A percentile compares a stretch with the other conserved stretches of the same genome.
These are phyloP conservation scores for Orbilia javanica DNA, from an alignment of 2,329 filamentous ascomycete genomes.

Conservation along the genomic window DNA sequence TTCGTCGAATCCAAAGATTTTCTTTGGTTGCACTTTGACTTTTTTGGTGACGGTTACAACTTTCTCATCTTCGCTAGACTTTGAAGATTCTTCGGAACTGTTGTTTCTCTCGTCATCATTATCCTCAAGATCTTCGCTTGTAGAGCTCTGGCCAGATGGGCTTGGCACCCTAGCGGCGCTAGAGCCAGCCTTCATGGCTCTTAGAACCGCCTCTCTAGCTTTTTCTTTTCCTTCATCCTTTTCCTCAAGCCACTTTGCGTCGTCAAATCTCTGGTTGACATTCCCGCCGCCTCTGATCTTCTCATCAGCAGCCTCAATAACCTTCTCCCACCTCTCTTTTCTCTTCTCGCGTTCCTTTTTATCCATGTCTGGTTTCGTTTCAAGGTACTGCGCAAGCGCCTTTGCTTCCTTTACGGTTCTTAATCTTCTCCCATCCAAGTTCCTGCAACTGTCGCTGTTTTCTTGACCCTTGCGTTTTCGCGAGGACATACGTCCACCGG, in stretches of 20 bases:
- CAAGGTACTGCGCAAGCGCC: constrained; percentile 91
- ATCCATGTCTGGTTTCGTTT: constrained; percentile 97
- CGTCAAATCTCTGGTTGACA: constrained; percentile 72
- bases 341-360: constrained; percentile 87
- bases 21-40: constrained; percentile 50
- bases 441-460: constrained; percentile 89
- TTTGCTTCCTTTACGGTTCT: constrained; percentile 96
- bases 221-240: constrained; percentile 91
- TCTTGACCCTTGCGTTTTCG: constrained; percentile 88
- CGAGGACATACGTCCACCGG: constrained; percentile 98
- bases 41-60: constrained; percentile 59
- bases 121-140: constrained; percentile 68
- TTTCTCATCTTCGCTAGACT: constrained; percentile 56
- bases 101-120: constrained; percentile 61
- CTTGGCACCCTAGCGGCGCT: constrained; percentile 64
- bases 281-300: constrained; percentile 68
- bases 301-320: constrained; percentile 82
- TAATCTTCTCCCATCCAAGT: constrained; percentile 88
- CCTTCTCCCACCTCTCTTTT: constrained; percentile 85
- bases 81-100: constrained; percentile 57
- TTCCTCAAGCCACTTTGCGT: constrained; percentile 94
- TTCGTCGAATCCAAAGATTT: constrained; percentile 55
- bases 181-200: constrained; percentile 71
- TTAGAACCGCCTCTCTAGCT: constrained; percentile 80
- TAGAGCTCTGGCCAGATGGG: constrained; percentile 66